phyloP scores from a whole-genome alignment of 1,284 basidiomycete species.

The Sphagnurus paluster region DNA sequence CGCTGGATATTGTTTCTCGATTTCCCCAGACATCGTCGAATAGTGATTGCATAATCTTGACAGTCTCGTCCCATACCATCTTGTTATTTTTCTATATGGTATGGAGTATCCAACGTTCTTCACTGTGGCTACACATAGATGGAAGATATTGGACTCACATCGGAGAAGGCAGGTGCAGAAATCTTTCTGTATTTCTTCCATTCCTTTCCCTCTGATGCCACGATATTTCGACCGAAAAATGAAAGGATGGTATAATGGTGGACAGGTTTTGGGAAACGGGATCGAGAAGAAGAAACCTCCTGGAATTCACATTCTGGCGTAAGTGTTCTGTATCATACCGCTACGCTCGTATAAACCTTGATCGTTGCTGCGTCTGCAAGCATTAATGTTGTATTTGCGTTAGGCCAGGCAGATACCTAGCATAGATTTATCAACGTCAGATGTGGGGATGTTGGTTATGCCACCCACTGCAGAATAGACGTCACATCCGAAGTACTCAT shows the following conservation, averaged over 20 bases:
- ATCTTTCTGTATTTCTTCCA: slow-evolving; percentile 61
- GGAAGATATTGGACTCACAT: slow-evolving; percentile 28
- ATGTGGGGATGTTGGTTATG: too few relatives aligned
- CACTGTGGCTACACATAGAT: too few relatives aligned
- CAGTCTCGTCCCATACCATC: slow-evolving; percentile 57
- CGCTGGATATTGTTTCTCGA: slow-evolving; percentile 29
- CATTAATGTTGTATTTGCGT: slow-evolving; percentile 20
- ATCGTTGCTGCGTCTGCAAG: slow-evolving; percentile 36
- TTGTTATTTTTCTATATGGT: slow-evolving; percentile 48
- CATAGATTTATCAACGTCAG: not conserved
- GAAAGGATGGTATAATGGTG: slow-evolving; percentile 28
- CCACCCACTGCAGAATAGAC: slow-evolving; percentile 27
- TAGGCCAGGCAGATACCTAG: slow-evolving; percentile 30
- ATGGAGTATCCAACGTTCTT: too few relatives aligned
- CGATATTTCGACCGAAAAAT: slow-evolving; percentile 51
- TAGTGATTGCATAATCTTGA: slow-evolving; percentile 42
- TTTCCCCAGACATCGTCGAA: slow-evolving; percentile 38
- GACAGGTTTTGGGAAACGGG: slow-evolving; percentile 37
- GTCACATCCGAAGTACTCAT: slow-evolving; percentile 31
- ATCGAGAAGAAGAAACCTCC: slow-evolving; percentile 35
- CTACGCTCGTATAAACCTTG: slow-evolving; percentile 26
- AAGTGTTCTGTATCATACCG: not conserved
- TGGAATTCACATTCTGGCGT: slow-evolving; percentile 17
- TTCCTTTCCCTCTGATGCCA: slow-evolving; percentile 59
- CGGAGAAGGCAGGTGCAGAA: slow-evolving; percentile 40